Percentiles rank a stretch among this genome's conserved stretches.
Conservation (phyloP, 805 yeast genomes). For the Candida bentonensis region DNA sequence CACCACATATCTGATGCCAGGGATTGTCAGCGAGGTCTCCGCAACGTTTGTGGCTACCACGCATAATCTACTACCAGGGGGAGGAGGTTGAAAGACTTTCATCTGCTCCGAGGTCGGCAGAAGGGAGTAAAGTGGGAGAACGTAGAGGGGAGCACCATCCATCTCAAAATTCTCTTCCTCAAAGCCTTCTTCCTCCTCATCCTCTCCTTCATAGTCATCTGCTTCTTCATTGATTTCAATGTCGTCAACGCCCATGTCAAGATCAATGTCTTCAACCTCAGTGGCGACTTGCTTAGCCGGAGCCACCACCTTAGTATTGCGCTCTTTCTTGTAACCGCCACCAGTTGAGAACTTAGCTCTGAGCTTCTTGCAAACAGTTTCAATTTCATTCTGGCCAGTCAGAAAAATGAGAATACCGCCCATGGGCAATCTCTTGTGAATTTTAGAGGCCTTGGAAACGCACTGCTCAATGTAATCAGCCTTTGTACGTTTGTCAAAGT, state of each 20-base stretch:
- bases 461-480: constrained; percentile 78
- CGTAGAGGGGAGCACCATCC: constrained; percentile 61
- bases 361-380: constrained; percentile 54
- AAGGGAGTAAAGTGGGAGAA: constrained; percentile 81
- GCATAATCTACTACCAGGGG: constrained; percentile 73
- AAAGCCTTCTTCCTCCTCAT: constrained; percentile 40
- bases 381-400: constrained; percentile 92
- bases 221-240: constrained; percentile 24
- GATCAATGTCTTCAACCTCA: constrained; percentile 82
- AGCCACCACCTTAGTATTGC: constrained; percentile 28
- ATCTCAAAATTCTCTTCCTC: constrained; percentile 33
- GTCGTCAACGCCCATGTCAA: constrained; percentile 24
- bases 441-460: constrained; percentile 68
- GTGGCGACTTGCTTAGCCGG: constrained; percentile 47
- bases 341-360: constrained; percentile 22
- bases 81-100: constrained; percentile 80
- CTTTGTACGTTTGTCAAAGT: constrained; percentile 70
- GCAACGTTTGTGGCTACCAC: constrained; percentile 96
- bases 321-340: constrained; percentile 2
- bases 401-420: constrained; percentile 88
- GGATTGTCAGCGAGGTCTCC: constrained; percentile 92
- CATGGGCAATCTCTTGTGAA: constrained; percentile 74
- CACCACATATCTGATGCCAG: constrained; percentile 86
- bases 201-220: constrained; percentile 27
- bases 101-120: constrained; percentile 91